These are phyloP conservation scores for Rosa hybrid DNA, from an alignment of 331 rosid species.

Conservation along the genomic window DNA sequence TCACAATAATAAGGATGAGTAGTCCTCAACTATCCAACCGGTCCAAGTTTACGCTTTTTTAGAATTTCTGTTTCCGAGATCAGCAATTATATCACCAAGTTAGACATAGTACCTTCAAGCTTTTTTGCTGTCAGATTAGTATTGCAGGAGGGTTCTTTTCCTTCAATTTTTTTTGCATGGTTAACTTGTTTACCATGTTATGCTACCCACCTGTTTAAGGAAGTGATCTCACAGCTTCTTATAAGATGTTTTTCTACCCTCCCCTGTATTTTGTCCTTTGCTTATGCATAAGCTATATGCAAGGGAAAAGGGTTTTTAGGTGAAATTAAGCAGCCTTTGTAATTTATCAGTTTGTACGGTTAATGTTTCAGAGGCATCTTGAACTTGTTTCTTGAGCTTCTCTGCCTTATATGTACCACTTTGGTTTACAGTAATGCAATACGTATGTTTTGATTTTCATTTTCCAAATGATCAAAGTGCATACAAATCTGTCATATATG, in stretches of 20 bases:
- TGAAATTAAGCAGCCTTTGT: slow-evolving; percentile 43
- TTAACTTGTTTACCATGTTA: slow-evolving; percentile 48
- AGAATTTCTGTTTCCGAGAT: slow-evolving; percentile 41
- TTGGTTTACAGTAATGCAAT: slow-evolving; percentile 28
- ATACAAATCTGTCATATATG: not conserved
- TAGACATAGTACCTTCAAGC: slow-evolving; percentile 38
- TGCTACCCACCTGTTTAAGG: slow-evolving; percentile 42
- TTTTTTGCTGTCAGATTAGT: slow-evolving; percentile 50
- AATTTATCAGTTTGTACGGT: slow-evolving; percentile 28
- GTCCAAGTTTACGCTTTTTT: slow-evolving; percentile 28
- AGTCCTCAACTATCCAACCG: slow-evolving; percentile 15
- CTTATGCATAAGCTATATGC: slow-evolving; percentile 19
- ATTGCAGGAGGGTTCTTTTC: slow-evolving; percentile 51
- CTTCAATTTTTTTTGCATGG: slow-evolving; percentile 48
- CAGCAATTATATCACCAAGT: slow-evolving; percentile 37
- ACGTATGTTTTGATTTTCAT: slow-evolving; percentile 5
- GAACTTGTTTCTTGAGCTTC: slow-evolving; percentile 22
- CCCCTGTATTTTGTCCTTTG: slow-evolving; percentile 32
- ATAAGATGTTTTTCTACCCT: slow-evolving; percentile 29
- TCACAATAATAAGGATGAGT: slow-evolving; percentile 26
- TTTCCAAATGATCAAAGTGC: not conserved
- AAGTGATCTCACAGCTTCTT: slow-evolving; percentile 38
- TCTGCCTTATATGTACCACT: slow-evolving; percentile 33
- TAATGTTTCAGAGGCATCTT: slow-evolving; percentile 36
- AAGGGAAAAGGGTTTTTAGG: slow-evolving; percentile 43